Evolutionary conservation across 2,329 filamentous ascomycete genomes (phyloP).

Genomic region (Cryphonectria japonica): DNA sequence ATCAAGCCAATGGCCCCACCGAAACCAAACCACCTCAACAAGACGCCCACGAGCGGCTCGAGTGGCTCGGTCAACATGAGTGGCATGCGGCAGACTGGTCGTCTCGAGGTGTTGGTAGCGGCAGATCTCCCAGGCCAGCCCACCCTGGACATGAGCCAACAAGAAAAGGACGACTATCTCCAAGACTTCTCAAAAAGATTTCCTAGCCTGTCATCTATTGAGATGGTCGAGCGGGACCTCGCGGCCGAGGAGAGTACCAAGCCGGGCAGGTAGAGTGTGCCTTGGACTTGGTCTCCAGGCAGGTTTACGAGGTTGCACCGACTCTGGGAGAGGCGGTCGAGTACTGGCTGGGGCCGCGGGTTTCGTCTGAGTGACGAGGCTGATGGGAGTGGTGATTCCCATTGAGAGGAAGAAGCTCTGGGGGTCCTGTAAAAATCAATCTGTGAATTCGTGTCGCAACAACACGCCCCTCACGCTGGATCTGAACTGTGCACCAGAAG

Average conservation of each 20-base stretch:
- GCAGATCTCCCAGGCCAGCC: conserved; percentile 53
- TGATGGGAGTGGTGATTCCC: not conserved
- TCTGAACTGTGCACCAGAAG: not conserved
- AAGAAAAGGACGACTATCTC: conserved; percentile 68
- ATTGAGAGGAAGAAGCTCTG: not conserved
- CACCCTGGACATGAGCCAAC: conserved; percentile 57
- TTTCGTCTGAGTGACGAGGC: conserved; percentile 2
- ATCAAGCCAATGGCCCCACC: conserved; percentile 60
- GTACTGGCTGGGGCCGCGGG: not conserved
- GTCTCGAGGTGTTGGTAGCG: conserved; percentile 46
- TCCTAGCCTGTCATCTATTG: conserved; percentile 81
- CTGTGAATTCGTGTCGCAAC: not conserved
- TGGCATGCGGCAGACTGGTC: conserved; percentile 35
- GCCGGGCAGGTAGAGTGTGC: conserved; percentile 27
- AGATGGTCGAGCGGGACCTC: conserved; percentile 80
- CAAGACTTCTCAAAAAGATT: conserved; percentile 80
- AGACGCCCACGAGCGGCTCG: conserved; percentile 47
- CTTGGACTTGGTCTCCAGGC: conserved; percentile 24
- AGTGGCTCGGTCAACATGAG: conserved; percentile 35
- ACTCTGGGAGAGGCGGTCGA: conserved; percentile 18
- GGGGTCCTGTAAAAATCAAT: not conserved
- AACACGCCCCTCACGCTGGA: not conserved
- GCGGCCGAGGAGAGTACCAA: conserved; percentile 41
- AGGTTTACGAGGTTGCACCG: conserved; percentile 22
- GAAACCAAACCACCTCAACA: conserved; percentile 66